These are phyloP conservation scores for Candida cerambycidarum DNA, from an alignment of 805 yeast species.

Conservation along the genomic window DNA sequence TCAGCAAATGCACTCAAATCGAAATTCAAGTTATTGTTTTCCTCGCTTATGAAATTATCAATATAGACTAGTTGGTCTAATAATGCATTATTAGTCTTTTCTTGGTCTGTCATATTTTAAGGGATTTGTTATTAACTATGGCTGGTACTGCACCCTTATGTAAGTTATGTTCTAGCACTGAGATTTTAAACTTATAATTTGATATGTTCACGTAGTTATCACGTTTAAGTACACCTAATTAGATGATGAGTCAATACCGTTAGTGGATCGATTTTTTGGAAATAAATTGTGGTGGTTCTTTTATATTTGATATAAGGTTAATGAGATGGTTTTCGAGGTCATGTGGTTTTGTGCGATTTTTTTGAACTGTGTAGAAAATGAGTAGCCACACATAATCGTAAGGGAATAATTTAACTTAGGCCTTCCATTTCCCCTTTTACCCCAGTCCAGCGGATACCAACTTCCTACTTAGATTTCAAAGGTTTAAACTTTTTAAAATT, in stretches of 20 bases:
- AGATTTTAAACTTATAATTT: too few relatives aligned
- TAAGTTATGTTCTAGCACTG: too few relatives aligned
- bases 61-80: conserved; percentile 79
- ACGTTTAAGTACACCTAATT: background rate
- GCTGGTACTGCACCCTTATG: background rate
- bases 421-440: too few relatives aligned
- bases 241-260: background rate
- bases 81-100: conserved; percentile 35
- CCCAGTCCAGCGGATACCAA: too few relatives aligned
- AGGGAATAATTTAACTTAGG: background rate
- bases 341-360: conserved; percentile 8
- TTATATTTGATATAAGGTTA: background rate
- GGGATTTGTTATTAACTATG: background rate
- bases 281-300: conserved; percentile 4
- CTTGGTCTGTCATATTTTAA: conserved; percentile 15
- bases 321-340: conserved; percentile 2
- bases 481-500: too few relatives aligned
- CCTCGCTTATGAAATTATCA: conserved; percentile 69
- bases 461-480: too few relatives aligned
- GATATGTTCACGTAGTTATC: too few relatives aligned
- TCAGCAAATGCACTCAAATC: conserved; percentile 84
- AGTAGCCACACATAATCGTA: background rate
- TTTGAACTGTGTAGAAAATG: background rate
- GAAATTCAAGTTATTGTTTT: conserved; percentile 34
- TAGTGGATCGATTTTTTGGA: background rate